These are phyloP conservation scores for Ophiosphaerella korrae DNA, from an alignment of 2,329 filamentous ascomycete genomes.

Conservation along the genomic window DNA sequence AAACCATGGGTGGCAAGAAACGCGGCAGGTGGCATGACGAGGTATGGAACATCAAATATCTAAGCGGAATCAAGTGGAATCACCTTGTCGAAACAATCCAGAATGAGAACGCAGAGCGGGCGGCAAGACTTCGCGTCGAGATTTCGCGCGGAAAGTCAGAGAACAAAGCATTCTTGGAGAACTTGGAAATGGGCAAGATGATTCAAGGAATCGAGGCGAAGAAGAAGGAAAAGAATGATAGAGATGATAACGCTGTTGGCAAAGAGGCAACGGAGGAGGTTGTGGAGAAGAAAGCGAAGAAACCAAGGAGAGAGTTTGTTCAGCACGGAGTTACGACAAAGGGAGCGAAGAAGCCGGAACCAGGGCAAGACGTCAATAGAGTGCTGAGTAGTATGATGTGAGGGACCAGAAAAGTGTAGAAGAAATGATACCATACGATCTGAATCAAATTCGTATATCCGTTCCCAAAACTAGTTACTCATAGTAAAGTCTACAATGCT, in stretches of 20 bases:
- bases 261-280: slow-evolving; percentile 12
- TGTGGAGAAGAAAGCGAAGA: slow-evolving; percentile 4
- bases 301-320: slow-evolving; percentile 62
- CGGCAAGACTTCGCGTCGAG: slow-evolving; percentile 76
- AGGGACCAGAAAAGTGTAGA: neutral
- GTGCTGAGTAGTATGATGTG: slow-evolving; percentile 48
- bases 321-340: slow-evolving; percentile 63
- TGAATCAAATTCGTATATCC: too few species aligned
- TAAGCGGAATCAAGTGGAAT: slow-evolving; percentile 83
- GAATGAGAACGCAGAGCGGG: slow-evolving; percentile 78
- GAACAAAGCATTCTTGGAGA: slow-evolving; percentile 80
- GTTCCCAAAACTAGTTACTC: too few species aligned
- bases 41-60: slow-evolving; percentile 81
- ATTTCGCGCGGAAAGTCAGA: slow-evolving; percentile 76
- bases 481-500: too few species aligned
- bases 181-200: slow-evolving; percentile 81
- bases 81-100: slow-evolving; percentile 75
- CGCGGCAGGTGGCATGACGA: slow-evolving; percentile 83
- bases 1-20: slow-evolving; percentile 83
- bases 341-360: slow-evolving; percentile 39
- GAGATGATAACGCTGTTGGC: slow-evolving; percentile 18
- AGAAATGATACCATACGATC: neutral
- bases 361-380: slow-evolving; percentile 36
- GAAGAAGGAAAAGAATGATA: slow-evolving; percentile 49
- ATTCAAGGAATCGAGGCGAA: slow-evolving; percentile 63